A percentile compares a stretch with the other conserved stretches of the same genome.
Evolutionary conservation across 2,329 filamentous ascomycete species (phyloP).

Genomic region (Claviceps spartinae): DNA sequence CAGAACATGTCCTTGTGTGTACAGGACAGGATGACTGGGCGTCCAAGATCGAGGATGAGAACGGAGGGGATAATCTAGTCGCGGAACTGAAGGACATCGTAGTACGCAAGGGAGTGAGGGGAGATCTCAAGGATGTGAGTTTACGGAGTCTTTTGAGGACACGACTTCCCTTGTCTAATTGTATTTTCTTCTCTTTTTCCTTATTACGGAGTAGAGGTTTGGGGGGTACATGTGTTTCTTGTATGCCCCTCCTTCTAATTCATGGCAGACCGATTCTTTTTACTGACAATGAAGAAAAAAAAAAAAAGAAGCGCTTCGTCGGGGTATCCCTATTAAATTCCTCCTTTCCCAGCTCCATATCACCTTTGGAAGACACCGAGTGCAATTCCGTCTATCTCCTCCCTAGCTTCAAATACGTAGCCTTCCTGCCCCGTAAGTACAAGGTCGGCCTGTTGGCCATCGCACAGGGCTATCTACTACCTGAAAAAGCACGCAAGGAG

Average conservation of each 20-base stretch:
- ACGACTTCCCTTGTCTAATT: not conserved
- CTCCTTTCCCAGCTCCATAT: conserved; percentile 52
- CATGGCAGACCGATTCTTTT: no score
- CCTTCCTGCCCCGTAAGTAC: conserved; percentile 50
- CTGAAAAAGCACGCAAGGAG: conserved; percentile 44
- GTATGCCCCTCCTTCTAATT: no score
- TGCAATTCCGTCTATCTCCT: conserved; percentile 61
- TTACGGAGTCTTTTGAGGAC: not conserved
- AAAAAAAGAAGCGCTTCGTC: conserved; percentile 57
- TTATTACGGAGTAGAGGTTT: not conserved
- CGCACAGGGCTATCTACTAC: conserved; percentile 53
- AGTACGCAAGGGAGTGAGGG: conserved; percentile 41
- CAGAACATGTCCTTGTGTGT: conserved; percentile 71
- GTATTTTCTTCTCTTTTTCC: not conserved
- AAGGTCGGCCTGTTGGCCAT: conserved; percentile 42
- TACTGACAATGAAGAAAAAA: not conserved
- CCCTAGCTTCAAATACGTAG: conserved; percentile 71
- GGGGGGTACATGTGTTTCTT: no score
- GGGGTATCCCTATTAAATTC: conserved; percentile 65
- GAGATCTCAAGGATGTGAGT: conserved; percentile 48
- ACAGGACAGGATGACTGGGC: conserved; percentile 72
- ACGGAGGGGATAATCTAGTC: conserved; percentile 50
- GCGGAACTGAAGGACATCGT: conserved; percentile 59
- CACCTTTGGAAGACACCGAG: conserved; percentile 29
- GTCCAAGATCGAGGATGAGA: conserved; percentile 74